Conservation (phyloP, 768 basidiomycete species). For the Hericium coralloides region DNA sequence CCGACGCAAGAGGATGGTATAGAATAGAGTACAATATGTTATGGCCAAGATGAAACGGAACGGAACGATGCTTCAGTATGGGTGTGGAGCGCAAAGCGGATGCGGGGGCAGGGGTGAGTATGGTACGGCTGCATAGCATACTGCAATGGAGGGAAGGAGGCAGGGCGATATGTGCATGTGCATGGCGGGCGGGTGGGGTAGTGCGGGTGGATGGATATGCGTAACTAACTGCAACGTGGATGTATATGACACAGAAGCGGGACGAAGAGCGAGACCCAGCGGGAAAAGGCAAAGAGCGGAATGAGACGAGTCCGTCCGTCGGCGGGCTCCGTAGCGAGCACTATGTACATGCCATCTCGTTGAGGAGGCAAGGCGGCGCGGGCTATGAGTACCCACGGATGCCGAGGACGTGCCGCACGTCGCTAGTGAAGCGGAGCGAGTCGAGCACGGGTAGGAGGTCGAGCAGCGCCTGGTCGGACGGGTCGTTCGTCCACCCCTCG, state of each 20-base stretch:
- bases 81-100: no score
- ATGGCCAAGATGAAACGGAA: no score
- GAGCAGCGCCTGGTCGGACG: conserved; percentile 90
- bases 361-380: background rate
- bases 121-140: no score
- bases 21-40: no score
- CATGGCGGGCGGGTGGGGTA: no score
- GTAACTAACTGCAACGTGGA: no score
- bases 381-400: conserved; percentile 42
- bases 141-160: no score
- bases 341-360: background rate
- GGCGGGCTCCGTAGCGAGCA: background rate
- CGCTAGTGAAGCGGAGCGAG: conserved; percentile 90
- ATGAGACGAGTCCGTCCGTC: background rate
- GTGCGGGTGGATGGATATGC: no score
- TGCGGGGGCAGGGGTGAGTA: no score
- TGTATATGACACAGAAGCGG: background rate
- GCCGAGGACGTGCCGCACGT: conserved; percentile 89
- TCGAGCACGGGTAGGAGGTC: conserved; percentile 94
- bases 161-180: no score
- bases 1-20: no score
- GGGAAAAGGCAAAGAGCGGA: background rate
- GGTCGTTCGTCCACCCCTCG: conserved; percentile 99
- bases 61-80: no score
- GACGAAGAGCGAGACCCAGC: background rate